These are phyloP conservation scores for Trametes punicea DNA, from an alignment of 768 basidiomycete species.

Conservation along the genomic window DNA sequence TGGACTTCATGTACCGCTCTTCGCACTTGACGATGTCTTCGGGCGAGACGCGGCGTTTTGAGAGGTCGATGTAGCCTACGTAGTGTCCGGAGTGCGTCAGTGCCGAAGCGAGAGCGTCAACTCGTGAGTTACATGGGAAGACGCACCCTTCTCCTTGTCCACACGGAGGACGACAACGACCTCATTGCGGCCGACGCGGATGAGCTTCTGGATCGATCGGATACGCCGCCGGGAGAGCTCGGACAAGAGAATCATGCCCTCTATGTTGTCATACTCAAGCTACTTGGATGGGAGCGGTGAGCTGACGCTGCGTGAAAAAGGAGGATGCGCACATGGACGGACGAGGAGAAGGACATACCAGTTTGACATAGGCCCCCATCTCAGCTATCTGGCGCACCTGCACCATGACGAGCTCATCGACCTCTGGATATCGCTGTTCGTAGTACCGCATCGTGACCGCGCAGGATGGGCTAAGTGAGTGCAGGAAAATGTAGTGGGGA, in stretches of 20 bases:
- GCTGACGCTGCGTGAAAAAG: not conserved
- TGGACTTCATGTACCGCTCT: slow-evolving; percentile 97
- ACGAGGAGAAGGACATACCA: slow-evolving; percentile 51
- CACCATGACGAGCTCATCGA: slow-evolving; percentile 99
- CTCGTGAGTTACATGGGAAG: not conserved
- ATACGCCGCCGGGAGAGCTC: slow-evolving; percentile 96
- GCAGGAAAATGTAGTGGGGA: not conserved
- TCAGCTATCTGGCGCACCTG: slow-evolving; percentile 99
- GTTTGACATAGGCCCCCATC: slow-evolving; percentile 99
- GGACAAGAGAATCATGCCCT: slow-evolving; percentile 99
- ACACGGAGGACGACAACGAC: slow-evolving; percentile 97
- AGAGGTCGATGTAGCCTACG: slow-evolving; percentile 95
- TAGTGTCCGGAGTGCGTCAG: not conserved
- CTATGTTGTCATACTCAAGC: slow-evolving; percentile 99
- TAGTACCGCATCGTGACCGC: slow-evolving; percentile 77
- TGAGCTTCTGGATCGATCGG: slow-evolving; percentile 95
- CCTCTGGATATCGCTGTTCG: slow-evolving; percentile 89
- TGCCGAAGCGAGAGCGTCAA: not conserved
- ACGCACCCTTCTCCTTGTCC: slow-evolving; percentile 95
- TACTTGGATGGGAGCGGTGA: slow-evolving; percentile 30
- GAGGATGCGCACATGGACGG: not conserved
- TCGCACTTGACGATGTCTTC: slow-evolving; percentile 99
- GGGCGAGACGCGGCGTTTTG: slow-evolving; percentile 95
- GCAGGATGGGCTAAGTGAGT: not conserved
- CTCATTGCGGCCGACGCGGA: slow-evolving; percentile 95